Percentiles rank a stretch among this genome's conserved stretches.
These are phyloP conservation scores for Mortierella sp. DNA, from an alignment of 371 early-diverging fungal species.

Conservation along the genomic window DNA sequence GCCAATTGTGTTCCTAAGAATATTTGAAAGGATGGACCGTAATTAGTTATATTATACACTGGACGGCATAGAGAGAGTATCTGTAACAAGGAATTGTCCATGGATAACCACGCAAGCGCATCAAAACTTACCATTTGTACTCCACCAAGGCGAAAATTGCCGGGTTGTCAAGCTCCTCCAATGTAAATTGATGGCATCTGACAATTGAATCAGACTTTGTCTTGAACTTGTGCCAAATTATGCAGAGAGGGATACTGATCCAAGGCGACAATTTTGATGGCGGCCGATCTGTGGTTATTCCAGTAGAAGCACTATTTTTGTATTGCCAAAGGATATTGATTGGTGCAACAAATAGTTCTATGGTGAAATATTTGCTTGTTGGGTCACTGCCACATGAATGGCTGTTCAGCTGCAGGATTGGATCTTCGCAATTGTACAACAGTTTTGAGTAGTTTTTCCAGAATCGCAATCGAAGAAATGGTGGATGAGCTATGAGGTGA, in stretches of 20 bases:
- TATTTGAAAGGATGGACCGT: no score
- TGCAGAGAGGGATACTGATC: no score
- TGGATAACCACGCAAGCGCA: neutral
- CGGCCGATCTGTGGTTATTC: neutral
- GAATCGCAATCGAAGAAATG: neutral
- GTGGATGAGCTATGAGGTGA: neutral
- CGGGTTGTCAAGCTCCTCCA: conserved; percentile 12
- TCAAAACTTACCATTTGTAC: conserved; percentile 18
- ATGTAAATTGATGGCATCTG: neutral
- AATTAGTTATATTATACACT: neutral
- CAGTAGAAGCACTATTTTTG: neutral
- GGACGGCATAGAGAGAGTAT: neutral
- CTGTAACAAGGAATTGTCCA: neutral
- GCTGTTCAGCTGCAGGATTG: conserved; percentile 2
- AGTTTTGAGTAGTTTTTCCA: neutral
- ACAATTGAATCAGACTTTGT: neutral
- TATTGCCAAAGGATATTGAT: conserved; percentile 10
- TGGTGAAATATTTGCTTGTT: neutral
- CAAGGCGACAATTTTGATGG: neutral
- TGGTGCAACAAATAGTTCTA: conserved; percentile 8
- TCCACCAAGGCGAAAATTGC: conserved; percentile 16
- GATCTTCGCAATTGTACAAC: conserved; percentile 7
- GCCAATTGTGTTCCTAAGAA: conserved; percentile 24
- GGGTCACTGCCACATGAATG: neutral
- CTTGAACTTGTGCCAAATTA: neutral